Evolutionary conservation across 495 filamentous ascomycete genomes (phyloP), one percentile per base, ranked within the genome.

Genomic region (Trichoderma parareesei): DNA sequence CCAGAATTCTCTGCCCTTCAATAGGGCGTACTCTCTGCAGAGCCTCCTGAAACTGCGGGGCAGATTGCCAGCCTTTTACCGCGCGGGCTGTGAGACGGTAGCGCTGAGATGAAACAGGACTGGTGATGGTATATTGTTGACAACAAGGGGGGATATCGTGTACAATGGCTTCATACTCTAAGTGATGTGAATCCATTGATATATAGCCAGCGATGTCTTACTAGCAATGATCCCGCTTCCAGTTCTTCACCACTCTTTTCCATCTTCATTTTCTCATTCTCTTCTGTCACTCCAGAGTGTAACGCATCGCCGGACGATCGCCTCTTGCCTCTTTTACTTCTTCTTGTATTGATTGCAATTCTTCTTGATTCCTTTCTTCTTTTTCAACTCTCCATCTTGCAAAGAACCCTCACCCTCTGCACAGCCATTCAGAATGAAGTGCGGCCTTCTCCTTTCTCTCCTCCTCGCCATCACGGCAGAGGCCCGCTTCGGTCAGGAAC

Each of bases 401-500:
- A 35, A 2, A 37, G 3, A 37, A 2, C 1, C 40, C 40, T 41
- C 53, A 9, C 27, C 27, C 27, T 27, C 27, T 27, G 27, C 27
- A 27, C 27, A 8, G 53, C 53, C 14, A 16, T 5, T 57, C 43
- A 64, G 38, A 38, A 64, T 64, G 62, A 71, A 77, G 71, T 27
- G 79, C 81, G 60, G 60, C 73, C 60, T 62, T 75, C 67, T 38
- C 79, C 61, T 79, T 63, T 73, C 76, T 20, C 71, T 76, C 60
- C 61, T 84, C 14, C 43, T 80, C 65, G 80, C 82, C 38, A 70
- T 76, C 44, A 42, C 61, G 27, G 78, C 74, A 64, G 77, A 85
- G 67, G 81, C 84, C 63, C 79, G 83, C 55, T 86, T 87, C 73
- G 76, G 78, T 37, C 77, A 84, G 71, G 84, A 87, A 67, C 76